Base-by-base conservation (phyloP, 768 basidiomycete species). In the Austroboletus eburneus region DNA sequence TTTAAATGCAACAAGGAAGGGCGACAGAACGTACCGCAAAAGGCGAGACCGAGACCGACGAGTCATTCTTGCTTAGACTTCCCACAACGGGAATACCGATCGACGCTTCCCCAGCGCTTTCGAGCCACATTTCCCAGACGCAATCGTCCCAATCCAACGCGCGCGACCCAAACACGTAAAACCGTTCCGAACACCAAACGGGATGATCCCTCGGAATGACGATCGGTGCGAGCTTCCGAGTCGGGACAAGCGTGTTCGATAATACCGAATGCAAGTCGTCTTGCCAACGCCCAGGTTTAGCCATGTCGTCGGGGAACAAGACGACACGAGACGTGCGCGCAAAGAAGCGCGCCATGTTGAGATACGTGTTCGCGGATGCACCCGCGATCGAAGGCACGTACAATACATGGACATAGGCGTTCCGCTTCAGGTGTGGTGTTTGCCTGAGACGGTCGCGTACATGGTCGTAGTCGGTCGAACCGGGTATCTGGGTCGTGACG, bases 331-430 rank as follows among this genome's bases (percentile, higher is more conserved):
- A 57, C 9, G 80, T 79, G 9, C 53, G 67, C 8, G 82, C 71
- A 57, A 83, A 77, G 40, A 83, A 63, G n/a, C 81, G 70, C 2
- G 82, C 83, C 25, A 85, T 58, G 57, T 85, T 85, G 20, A 85
- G 68, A 54, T 77, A 80, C 16, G 68, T 57, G 50, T 83, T 84
- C 13, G 77, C 72, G 57, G 68, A 68, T 10, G 47, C 59, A 10
- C 74, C 62, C 3, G 61, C 58, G n/a, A 60, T 42, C 17, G 68
- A 60, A n/a, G 59, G 53, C 27, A 74, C 57, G 54, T 74, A 70
- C 10, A 84, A 51, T 18, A 83, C 47, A 55, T 84, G 80, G 12
- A 76, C 53, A 12, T 69, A 75, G 8, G 75, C 57, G 33, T 61
- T 55, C 18, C n/a, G n/a, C n/a, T n/a, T 55, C 44, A 32, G 62